Percentiles rank a stretch among this genome's conserved stretches.
phyloP scores from a whole-genome alignment of 495 filamentous ascomycete species.

The Monascus purpureus region DNA sequence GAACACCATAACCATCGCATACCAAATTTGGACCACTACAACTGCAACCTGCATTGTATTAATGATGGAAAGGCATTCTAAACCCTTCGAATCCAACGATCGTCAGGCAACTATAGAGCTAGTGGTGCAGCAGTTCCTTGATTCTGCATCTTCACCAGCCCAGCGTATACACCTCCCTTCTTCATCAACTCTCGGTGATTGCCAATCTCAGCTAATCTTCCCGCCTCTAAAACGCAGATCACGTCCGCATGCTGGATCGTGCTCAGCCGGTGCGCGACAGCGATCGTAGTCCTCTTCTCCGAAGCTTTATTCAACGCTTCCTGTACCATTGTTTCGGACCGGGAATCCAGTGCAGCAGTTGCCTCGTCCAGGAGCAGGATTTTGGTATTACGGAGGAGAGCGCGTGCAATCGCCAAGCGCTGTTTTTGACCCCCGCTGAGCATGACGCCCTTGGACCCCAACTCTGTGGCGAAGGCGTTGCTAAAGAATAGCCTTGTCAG shows the following conservation, averaged over 20 bases:
- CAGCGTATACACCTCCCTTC: constrained; percentile 52
- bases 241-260: constrained; percentile 73
- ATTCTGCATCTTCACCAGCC: constrained; percentile 68
- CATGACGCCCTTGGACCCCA: constrained; percentile 63
- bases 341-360: constrained; percentile 66
- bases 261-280: constrained; percentile 62
- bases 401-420: constrained; percentile 65
- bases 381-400: constrained; percentile 56
- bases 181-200: constrained; percentile 54
- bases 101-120: too few relatives aligned
- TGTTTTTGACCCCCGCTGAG: constrained; percentile 79
- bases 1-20: too few relatives aligned
- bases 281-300: constrained; percentile 61
- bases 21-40: too few relatives aligned
- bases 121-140: too few relatives aligned
- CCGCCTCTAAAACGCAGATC: constrained; percentile 73
- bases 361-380: constrained; percentile 71
- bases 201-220: constrained; percentile 57
- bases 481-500: too few relatives aligned
- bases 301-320: constrained; percentile 62
- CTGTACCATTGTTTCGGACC: constrained; percentile 73
- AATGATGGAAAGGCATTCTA: too few relatives aligned
- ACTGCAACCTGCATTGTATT: too few relatives aligned
- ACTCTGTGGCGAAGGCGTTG: too few relatives aligned
- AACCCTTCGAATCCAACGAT: too few relatives aligned